These are phyloP conservation scores for Monosporascus cannonballus DNA, from an alignment of 2,329 filamentous ascomycete species.

Conservation along the genomic window DNA sequence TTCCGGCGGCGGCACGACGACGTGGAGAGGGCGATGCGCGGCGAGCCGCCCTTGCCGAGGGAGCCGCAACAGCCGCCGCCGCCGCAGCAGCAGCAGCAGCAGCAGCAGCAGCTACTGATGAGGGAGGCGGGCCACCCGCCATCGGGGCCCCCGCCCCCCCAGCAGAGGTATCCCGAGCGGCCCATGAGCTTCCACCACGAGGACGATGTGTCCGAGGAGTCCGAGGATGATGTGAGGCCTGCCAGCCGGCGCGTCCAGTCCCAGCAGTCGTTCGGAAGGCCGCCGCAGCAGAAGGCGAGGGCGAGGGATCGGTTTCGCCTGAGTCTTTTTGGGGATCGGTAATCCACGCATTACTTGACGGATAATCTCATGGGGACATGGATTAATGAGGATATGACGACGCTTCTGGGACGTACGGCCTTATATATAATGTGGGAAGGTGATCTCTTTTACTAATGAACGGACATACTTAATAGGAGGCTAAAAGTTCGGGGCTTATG, in stretches of 20 bases:
- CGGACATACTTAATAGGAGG: no score
- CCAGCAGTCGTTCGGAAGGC: slow-evolving; percentile 25
- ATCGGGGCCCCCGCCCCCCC: slow-evolving; percentile 12
- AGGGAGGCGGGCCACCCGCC: slow-evolving; percentile 8
- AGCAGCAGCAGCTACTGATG: slow-evolving; percentile 4
- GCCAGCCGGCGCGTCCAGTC: slow-evolving; percentile 22
- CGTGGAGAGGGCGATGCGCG: slow-evolving; percentile 35
- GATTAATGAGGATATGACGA: no score
- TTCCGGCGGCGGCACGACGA: slow-evolving; percentile 35
- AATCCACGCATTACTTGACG: background rate
- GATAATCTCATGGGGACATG: background rate
- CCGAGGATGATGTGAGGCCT: slow-evolving; percentile 15
- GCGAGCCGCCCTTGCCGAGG: slow-evolving; percentile 24
- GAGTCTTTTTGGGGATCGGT: slow-evolving; percentile 20
- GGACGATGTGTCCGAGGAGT: slow-evolving; percentile 18
- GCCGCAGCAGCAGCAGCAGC: slow-evolving; percentile 6
- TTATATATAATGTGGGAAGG: no score
- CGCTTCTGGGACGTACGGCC: no score
- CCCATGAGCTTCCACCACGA: slow-evolving; percentile 16
- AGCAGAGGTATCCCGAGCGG: slow-evolving; percentile 9
- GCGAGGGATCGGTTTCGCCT: slow-evolving; percentile 24
- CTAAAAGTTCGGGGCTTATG: no score
- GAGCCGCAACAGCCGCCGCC: slow-evolving; percentile 7
- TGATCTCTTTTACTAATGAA: no score
- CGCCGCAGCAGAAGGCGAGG: slow-evolving; percentile 23